These are phyloP conservation scores for Verticillium dahliae DNA, from an alignment of 2,329 filamentous ascomycete genomes.

Conservation along the genomic window DNA sequence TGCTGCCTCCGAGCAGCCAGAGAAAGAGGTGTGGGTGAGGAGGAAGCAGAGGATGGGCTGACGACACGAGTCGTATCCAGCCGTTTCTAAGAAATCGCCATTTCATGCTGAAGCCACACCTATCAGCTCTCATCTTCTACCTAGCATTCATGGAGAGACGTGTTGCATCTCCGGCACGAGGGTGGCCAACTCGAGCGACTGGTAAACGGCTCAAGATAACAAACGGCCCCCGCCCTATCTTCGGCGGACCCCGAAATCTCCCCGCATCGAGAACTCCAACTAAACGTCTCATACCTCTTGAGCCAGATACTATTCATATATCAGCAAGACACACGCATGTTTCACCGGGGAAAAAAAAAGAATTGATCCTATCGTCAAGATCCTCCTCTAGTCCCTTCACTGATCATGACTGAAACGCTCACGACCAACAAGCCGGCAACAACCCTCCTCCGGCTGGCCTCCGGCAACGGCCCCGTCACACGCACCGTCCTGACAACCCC, in stretches of 20 bases:
- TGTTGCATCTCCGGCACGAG: too few relatives aligned
- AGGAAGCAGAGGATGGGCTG: slow-evolving; percentile 31
- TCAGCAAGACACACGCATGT: not conserved
- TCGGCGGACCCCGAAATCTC: not conserved
- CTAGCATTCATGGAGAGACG: too few relatives aligned
- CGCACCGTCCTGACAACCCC: slow-evolving; percentile 26
- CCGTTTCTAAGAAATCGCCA: too few relatives aligned
- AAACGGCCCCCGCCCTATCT: not conserved
- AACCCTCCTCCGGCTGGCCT: slow-evolving; percentile 25
- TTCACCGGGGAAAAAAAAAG: not conserved
- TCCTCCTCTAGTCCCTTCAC: not conserved
- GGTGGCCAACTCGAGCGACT: not conserved
- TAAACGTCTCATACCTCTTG: not conserved
- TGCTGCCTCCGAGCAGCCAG: not conserved
- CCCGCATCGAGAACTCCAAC: not conserved
- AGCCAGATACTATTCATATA: not conserved
- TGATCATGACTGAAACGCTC: not conserved
- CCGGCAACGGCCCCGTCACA: slow-evolving; percentile 28
- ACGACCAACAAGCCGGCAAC: not conserved
- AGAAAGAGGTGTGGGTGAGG: slow-evolving; percentile 36
- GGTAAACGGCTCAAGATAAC: not conserved
- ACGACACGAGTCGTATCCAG: slow-evolving; percentile 5
- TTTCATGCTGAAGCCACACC: too few relatives aligned
- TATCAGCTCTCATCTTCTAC: too few relatives aligned
- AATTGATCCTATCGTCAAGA: not conserved